These are phyloP conservation scores for Penstemon barbatus DNA, from an alignment of 257 asterid genomes.

Conservation along the genomic window DNA sequence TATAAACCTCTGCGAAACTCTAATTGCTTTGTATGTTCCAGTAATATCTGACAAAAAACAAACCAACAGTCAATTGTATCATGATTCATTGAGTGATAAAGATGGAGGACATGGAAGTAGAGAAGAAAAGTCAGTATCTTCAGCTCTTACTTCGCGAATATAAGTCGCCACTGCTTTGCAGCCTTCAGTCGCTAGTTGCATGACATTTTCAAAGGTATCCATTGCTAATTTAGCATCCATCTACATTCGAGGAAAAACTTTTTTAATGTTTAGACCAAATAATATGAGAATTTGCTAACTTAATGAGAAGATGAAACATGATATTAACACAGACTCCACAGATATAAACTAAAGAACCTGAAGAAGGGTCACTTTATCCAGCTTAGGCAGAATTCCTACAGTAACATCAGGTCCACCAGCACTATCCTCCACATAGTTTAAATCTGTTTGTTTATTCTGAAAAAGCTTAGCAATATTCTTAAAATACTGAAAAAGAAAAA, in stretches of 20 bases:
- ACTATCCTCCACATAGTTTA: constrained; percentile 89
- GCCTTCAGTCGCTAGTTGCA: constrained; percentile 91
- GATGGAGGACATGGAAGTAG: not conserved
- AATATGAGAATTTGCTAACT: not conserved
- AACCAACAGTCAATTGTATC: constrained; percentile 14
- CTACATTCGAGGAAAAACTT: constrained; percentile 33
- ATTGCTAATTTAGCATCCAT: constrained; percentile 88
- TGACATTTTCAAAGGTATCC: constrained; percentile 81
- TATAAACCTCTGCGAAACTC: constrained; percentile 67
- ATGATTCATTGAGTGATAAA: not conserved
- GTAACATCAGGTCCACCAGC: constrained; percentile 99
- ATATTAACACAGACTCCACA: not conserved
- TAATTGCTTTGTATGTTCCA: constrained; percentile 72
- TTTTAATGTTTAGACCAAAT: constrained; percentile 1
- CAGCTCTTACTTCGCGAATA: constrained; percentile 68
- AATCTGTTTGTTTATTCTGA: constrained; percentile 57
- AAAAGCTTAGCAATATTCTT: not conserved
- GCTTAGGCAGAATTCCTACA: constrained; percentile 82
- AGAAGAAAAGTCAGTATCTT: not conserved
- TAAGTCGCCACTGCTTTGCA: constrained; percentile 88
- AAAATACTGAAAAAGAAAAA: not conserved
- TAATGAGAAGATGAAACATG: not conserved
- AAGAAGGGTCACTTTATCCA: constrained; percentile 91
- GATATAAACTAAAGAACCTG: constrained; percentile 50
- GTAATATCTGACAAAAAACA: constrained; percentile 48